These are phyloP conservation scores for Monascus purpureus DNA, from an alignment of 495 filamentous ascomycete species.

Conservation along the genomic window DNA sequence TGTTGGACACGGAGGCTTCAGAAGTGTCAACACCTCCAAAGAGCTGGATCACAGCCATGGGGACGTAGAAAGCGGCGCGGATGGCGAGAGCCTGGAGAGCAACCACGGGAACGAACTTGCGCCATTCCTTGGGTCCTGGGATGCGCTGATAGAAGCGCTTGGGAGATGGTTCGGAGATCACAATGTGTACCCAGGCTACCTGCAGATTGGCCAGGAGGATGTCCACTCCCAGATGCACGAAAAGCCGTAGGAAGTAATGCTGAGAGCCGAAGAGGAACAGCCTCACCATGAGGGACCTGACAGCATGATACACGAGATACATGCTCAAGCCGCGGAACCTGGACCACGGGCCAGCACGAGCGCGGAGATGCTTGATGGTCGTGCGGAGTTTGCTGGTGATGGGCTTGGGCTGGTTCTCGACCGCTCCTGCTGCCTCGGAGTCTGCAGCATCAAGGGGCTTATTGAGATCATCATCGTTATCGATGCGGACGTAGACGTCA, in stretches of 20 bases:
- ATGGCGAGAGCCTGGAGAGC: slow-evolving; percentile 26
- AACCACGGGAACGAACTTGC: slow-evolving; percentile 36
- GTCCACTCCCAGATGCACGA: slow-evolving; percentile 24
- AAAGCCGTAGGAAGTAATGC: slow-evolving; percentile 18
- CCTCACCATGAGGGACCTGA: slow-evolving; percentile 9
- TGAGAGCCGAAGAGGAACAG: slow-evolving; percentile 9
- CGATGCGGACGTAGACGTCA: slow-evolving; percentile 37
- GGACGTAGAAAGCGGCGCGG: slow-evolving; percentile 23
- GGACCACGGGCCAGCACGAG: slow-evolving; percentile 37
- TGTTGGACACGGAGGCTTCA: slow-evolving; percentile 5
- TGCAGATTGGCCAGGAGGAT: slow-evolving; percentile 35
- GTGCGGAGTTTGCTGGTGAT: slow-evolving; percentile 45
- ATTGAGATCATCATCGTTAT: slow-evolving; percentile 20
- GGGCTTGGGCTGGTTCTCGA: slow-evolving; percentile 21
- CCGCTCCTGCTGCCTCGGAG: slow-evolving; percentile 10
- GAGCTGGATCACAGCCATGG: slow-evolving; percentile 17
- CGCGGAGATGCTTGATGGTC: slow-evolving; percentile 42
- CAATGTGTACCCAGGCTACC: slow-evolving; percentile 46
- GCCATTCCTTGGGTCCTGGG: slow-evolving; percentile 28
- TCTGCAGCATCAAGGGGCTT: slow-evolving; percentile 21
- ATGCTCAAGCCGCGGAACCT: slow-evolving; percentile 44
- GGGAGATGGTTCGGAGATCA: slow-evolving; percentile 40
- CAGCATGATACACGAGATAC: slow-evolving; percentile 11
- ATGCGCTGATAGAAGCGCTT: slow-evolving; percentile 39
- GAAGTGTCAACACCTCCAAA: slow-evolving; percentile 14